Conservation (phyloP, 2,329 filamentous ascomycete genomes). For the Pezicula neosporulosa region DNA sequence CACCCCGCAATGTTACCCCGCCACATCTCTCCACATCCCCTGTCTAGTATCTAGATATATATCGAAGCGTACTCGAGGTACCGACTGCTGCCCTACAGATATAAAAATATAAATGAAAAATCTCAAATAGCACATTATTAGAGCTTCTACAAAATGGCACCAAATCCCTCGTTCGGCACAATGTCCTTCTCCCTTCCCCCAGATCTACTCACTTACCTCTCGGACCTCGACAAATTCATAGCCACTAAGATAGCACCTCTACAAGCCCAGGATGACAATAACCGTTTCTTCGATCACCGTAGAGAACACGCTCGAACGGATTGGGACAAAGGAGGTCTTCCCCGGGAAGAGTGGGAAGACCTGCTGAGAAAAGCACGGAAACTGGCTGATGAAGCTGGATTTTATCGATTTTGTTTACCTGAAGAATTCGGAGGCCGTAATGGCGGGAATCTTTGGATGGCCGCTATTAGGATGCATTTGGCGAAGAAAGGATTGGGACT, state of each 20-base stretch:
- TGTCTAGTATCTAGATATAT: too few relatives aligned
- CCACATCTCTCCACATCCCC: too few relatives aligned
- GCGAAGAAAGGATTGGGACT: slow-evolving; percentile 55
- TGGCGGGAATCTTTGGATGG: slow-evolving; percentile 58
- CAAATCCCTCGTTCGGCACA: slow-evolving; percentile 14
- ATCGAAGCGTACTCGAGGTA: too few relatives aligned
- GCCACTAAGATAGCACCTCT: slow-evolving; percentile 48
- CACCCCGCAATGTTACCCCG: too few relatives aligned
- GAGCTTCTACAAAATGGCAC: slow-evolving; percentile 9
- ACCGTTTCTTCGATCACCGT: slow-evolving; percentile 63
- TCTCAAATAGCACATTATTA: not conserved
- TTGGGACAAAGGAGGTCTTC: slow-evolving; percentile 47
- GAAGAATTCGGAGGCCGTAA: slow-evolving; percentile 48
- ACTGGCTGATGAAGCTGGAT: slow-evolving; percentile 55
- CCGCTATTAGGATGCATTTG: slow-evolving; percentile 56
- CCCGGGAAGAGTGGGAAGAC: slow-evolving; percentile 55
- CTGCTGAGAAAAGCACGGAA: slow-evolving; percentile 44
- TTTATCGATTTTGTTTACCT: slow-evolving; percentile 57
- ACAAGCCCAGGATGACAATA: slow-evolving; percentile 56
- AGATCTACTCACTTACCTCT: slow-evolving; percentile 44
- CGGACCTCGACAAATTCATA: slow-evolving; percentile 55
- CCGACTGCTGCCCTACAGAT: too few relatives aligned
- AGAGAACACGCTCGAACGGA: slow-evolving; percentile 59
- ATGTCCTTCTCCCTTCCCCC: slow-evolving; percentile 56
- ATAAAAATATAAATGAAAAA: too few relatives aligned